Conservation (phyloP, 2,329 filamentous ascomycete species). For the Xylariaceae sp. region DNA sequence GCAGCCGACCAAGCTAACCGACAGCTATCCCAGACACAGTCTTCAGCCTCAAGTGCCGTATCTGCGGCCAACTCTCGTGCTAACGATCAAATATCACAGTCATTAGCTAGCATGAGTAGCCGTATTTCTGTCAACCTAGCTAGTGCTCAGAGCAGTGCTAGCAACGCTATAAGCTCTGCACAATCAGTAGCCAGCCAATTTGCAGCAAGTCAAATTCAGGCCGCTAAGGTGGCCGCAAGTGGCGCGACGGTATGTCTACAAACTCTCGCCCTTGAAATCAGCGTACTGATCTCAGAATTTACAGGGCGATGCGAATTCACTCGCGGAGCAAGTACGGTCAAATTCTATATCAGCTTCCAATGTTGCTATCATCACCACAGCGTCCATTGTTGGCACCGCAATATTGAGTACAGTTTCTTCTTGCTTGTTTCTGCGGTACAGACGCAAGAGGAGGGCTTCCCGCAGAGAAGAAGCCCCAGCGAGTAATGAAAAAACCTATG, state of each 20-base stretch:
- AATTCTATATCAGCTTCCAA: constrained; percentile 39
- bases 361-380: constrained; percentile 41
- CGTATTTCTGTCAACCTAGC: constrained; percentile 37
- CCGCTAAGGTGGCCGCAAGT: constrained; percentile 30
- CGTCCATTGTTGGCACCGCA: constrained; percentile 38
- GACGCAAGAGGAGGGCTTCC: constrained; percentile 34
- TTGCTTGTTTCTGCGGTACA: constrained; percentile 37
- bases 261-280: neutral
- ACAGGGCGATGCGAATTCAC: constrained; percentile 35
- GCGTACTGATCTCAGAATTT: neutral
- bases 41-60: constrained; percentile 41
- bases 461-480: constrained; percentile 21
- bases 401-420: constrained; percentile 33
- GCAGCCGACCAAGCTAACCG: constrained; percentile 39
- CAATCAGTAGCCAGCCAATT: constrained; percentile 58
- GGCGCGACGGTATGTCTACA: constrained; percentile 29
- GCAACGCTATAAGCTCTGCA: constrained; percentile 54
- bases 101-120: constrained; percentile 40
- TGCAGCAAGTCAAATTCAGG: constrained; percentile 41
- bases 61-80: constrained; percentile 36
- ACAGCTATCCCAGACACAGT: constrained; percentile 40
- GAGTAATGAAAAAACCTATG: constrained; percentile 26
- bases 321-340: constrained; percentile 32
- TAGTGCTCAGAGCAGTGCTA: constrained; percentile 40
- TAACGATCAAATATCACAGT: constrained; percentile 34